Conservation (phyloP, 1,139 yeast genomes). For the Zhuliangozyma parablackwelliae region DNA sequence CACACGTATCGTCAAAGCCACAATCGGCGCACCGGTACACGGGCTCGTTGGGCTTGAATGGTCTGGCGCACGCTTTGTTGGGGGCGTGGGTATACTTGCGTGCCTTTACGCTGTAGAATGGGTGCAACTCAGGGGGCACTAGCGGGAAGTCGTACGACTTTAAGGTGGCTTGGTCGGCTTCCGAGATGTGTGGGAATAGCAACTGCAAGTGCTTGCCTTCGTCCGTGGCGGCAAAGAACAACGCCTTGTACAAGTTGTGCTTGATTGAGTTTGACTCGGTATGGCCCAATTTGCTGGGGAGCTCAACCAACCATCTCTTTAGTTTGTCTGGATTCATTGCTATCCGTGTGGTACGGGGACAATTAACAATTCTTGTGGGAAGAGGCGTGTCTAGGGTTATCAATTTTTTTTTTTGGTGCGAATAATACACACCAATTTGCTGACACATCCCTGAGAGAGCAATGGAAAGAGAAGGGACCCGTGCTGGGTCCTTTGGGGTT, state of each 20-base stretch:
- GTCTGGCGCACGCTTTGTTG: conserved; percentile 56
- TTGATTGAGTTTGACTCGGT: conserved; percentile 12
- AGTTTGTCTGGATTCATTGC: conserved; percentile 16
- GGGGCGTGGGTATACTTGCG: conserved; percentile 21
- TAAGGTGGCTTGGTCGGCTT: conserved; percentile 15
- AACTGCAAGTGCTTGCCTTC: conserved; percentile 24
- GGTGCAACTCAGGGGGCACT: conserved; percentile 3
- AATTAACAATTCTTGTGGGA: too few relatives aligned
- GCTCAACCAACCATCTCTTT: conserved; percentile 23
- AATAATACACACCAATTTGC: too few relatives aligned
- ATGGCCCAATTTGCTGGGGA: conserved; percentile 21
- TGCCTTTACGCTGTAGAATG: conserved; percentile 10
- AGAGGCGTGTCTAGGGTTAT: too few relatives aligned
- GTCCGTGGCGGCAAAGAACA: conserved; percentile 29
- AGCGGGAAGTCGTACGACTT: conserved; percentile 11
- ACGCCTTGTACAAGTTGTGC: conserved; percentile 19
- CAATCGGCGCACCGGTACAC: conserved; percentile 63
- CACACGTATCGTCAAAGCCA: conserved; percentile 73
- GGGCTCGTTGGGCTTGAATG: conserved; percentile 55
- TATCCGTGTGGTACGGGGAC: too few relatives aligned
- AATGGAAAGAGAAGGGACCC: too few relatives aligned
- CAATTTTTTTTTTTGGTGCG: too few relatives aligned
- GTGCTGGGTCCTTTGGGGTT: too few relatives aligned
- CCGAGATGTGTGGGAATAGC: conserved; percentile 24
- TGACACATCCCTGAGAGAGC: too few relatives aligned